Evolutionary conservation across 225 moss, liverwort and hornwort species (phyloP).

Genomic region (Pleurozium schreberi): DNA sequence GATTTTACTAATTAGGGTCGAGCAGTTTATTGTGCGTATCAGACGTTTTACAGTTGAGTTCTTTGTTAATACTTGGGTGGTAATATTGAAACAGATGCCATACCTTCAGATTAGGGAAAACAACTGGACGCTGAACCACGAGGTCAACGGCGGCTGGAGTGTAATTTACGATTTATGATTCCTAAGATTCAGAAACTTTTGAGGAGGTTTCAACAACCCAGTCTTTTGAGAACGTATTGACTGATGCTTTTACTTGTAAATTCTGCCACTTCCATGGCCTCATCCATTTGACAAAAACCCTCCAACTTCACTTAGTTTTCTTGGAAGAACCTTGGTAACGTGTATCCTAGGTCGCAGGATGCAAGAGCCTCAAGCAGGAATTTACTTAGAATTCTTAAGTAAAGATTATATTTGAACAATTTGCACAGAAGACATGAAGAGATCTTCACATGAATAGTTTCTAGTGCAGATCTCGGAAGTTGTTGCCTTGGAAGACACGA

Average conservation of each 20-base stretch:
- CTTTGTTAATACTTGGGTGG: neutral
- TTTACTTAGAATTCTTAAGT: neutral
- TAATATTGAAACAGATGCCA: conserved; percentile 35
- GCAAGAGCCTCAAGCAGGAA: neutral
- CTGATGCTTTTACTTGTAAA: neutral
- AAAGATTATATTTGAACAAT: neutral
- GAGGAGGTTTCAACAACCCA: neutral
- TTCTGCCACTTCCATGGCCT: neutral
- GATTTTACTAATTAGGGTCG: neutral
- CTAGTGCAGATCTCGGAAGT: neutral
- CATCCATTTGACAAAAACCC: neutral
- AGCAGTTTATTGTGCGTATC: neutral
- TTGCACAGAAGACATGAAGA: neutral
- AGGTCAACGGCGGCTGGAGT: conserved; percentile 52
- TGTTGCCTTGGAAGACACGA: neutral
- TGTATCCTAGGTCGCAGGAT: neutral
- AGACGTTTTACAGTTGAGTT: no score
- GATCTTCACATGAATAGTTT: neutral
- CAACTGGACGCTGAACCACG: conserved; percentile 86
- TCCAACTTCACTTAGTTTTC: neutral
- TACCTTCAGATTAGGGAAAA: conserved; percentile 81
- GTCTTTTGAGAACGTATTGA: neutral
- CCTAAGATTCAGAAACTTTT: neutral
- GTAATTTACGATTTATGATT: conserved; percentile 66
- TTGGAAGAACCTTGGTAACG: neutral